Base-by-base conservation (phyloP, 2,329 filamentous ascomycete species). In the Pochonia chlamydosporia region DNA sequence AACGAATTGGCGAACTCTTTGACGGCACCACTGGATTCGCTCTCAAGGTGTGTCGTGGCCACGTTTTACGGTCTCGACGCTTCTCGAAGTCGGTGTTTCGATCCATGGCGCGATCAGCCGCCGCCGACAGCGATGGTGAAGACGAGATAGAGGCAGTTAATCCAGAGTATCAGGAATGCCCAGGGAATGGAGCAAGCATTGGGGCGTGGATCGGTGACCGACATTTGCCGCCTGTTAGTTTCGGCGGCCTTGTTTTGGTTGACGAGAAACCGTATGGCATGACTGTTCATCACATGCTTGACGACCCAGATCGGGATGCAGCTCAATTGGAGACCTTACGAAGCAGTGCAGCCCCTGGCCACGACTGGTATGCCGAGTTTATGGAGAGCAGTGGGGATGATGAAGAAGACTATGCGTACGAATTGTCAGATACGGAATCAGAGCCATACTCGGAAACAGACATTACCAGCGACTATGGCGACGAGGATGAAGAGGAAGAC, bases 201-300 rank as follows among this genome's bases (percentile, higher is more conserved):
- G 92, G 92, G 6, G 91, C 91, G 1, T 96, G 89, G 74, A 83
- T 88, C 43, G 86, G 87, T 48, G 82, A 90, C 54, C 83, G 87
- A 39, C 92, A 96, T 60, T 73, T 96, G 3, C 90, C 91, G 5
- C 89, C 92, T 2, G 92, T 95, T 3, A 95, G 89, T 26, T 90
- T 95, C 55, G 92, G 92, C 11, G 92, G 92, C 8, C 76, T 96
- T 4, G 82, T 97, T 35, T 71, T 93, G 26, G 82, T 97, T 2
- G 90, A 97, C 60, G 82, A 87, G 47, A 83, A 86, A 63, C 81
- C 88, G 0, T 93, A 90, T 59, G 92, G 92, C 11, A 93, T 97
- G 88, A 96, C 89, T 20, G 92, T 97, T 0, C 92, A 97, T 60
- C 92, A 97, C 64, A 92, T 97, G 82, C 79, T 97, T 3, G 92